Evolutionary conservation across 768 basidiomycete species (phyloP), one percentile per base, ranked within the genome.

Genomic region (Gloeopeniophorella convolvens): DNA sequence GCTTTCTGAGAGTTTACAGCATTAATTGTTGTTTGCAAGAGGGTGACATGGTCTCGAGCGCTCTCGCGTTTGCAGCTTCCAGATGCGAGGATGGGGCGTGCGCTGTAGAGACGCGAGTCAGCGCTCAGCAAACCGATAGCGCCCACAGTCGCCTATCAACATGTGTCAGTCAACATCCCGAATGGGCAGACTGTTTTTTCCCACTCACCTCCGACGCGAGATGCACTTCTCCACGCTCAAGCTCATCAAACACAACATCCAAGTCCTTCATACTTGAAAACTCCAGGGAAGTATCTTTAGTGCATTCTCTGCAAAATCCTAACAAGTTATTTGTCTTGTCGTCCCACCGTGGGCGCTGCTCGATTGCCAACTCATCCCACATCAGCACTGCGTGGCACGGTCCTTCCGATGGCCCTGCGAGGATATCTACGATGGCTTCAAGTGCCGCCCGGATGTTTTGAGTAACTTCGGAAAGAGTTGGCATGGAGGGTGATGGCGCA

Each of bases 61-160:
- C 13, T 12, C 21, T 48, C 47, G 1, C 5, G 37, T 28, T 48
- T 48, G 20, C 47, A 48, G 27, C 39, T 32, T 9, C 47, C 37
- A 5, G 39, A 48, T 5, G 37, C n/a, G 10, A 48, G 37, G 3
- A 48, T 21, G 0, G 43, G 50, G 2, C n/a, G 9, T 0, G 43
- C 36, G 32, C 50, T 45, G 9, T 51, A 51, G 12, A 51, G 42
- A 13, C 16, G 16, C 6, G 7, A 8, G 12, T 11, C 1, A 45
- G 23, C 1, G 12, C 15, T 11, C 1, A 45, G 23, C 1, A 51
- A 4, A 2, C 34, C 31, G n/a, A 51, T 31, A 0, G 43, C 37
- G 9, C 50, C 50, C 4, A 51, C 16, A 1, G 50, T 51, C 3
- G 50, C 43, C 50, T 51, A 21, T 8, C 24, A 26, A 44, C 8